Base-by-base conservation (phyloP, 2,329 filamentous ascomycete genomes). In the Dendryphion nanum region DNA sequence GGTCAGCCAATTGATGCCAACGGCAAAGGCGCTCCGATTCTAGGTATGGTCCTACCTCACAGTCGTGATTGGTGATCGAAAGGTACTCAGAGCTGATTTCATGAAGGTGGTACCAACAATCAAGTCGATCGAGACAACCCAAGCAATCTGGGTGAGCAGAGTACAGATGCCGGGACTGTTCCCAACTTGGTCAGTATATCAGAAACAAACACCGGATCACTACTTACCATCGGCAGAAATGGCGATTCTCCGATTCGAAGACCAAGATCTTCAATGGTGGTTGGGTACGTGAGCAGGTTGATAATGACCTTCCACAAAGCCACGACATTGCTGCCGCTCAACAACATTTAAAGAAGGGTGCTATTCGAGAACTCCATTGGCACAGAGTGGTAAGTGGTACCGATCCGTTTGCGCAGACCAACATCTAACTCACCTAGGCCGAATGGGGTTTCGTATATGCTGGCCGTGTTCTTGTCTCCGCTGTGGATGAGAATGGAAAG, bases 211-310 rank as follows among this genome's bases (percentile, higher is more conserved):
- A n/a, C n/a, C n/a, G n/a, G n/a, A n/a, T n/a, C n/a, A n/a, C n/a
- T n/a, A n/a, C n/a, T n/a, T n/a, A n/a, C n/a, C n/a, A n/a, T n/a
- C n/a, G n/a, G n/a, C n/a, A n/a, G n/a, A 85, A 85, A 57, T 66
- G 82, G 82, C 77, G 78, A 37, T 85, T 86, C 63, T 83, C 80
- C 1, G 78, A 84, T 58, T 84, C 80, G 17, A 81, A 79, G 64
- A 82, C 79, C 1, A 73, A 72, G 17, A 70, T 85, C 23, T 70
- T 81, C 35, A 75, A 74, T 18, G 82, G 82, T 2, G 82, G 83
- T 2, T 86, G 81, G 81, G 75, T 79, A 1, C 72, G 82, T 17
- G 76, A 83, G 60, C 81, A 85, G 52, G 78, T 84, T 37, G 73
- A 83, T 33, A 76, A 77, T n/a, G 83, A 86, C 55, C 61, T 86